Percentiles rank a stretch among this genome's conserved stretches.
Evolutionary conservation across 2,329 filamentous ascomycete species (phyloP).

Genomic region (Colletotrichum australisinense): DNA sequence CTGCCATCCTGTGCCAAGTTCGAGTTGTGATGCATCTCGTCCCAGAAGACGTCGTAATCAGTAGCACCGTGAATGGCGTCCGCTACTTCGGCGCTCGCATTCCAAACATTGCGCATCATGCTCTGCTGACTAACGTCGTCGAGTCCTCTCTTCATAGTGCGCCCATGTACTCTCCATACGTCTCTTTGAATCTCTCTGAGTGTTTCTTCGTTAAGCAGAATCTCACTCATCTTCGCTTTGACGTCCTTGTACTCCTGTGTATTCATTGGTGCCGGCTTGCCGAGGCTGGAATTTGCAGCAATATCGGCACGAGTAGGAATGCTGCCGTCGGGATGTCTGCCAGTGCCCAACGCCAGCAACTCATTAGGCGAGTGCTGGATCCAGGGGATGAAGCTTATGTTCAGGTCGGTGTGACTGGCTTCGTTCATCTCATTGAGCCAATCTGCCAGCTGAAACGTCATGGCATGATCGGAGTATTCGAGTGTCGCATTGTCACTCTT

Average conservation of each 20-base stretch:
- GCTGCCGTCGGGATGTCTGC: constrained; percentile 60
- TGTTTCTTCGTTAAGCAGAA: neutral
- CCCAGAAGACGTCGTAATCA: constrained; percentile 47
- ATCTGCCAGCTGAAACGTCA: constrained; percentile 70
- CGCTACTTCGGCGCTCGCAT: constrained; percentile 62
- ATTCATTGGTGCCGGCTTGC: constrained; percentile 40
- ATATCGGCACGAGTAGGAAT: constrained; percentile 64
- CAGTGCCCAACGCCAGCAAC: constrained; percentile 58
- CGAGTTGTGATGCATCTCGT: constrained; percentile 47
- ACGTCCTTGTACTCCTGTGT: constrained; percentile 41
- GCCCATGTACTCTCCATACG: constrained; percentile 54
- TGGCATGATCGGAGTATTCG: constrained; percentile 68
- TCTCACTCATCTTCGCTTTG: constrained; percentile 41
- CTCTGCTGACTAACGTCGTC: constrained; percentile 66
- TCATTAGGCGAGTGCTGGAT: constrained; percentile 65
- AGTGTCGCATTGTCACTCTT: constrained; percentile 61
- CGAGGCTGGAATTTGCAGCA: constrained; percentile 54
- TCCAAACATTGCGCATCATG: constrained; percentile 55
- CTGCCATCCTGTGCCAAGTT: constrained; percentile 46
- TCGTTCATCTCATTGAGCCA: constrained; percentile 66
- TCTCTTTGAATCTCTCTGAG: constrained; percentile 49
- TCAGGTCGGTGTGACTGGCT: constrained; percentile 53
- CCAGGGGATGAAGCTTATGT: constrained; percentile 72
- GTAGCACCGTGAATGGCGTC: constrained; percentile 47
- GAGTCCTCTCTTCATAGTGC: constrained; percentile 57